A percentile compares a stretch with the other conserved stretches of the same genome.
Conservation (phyloP, 73 alveolate genomes). For the Effrenium voratum region DNA sequence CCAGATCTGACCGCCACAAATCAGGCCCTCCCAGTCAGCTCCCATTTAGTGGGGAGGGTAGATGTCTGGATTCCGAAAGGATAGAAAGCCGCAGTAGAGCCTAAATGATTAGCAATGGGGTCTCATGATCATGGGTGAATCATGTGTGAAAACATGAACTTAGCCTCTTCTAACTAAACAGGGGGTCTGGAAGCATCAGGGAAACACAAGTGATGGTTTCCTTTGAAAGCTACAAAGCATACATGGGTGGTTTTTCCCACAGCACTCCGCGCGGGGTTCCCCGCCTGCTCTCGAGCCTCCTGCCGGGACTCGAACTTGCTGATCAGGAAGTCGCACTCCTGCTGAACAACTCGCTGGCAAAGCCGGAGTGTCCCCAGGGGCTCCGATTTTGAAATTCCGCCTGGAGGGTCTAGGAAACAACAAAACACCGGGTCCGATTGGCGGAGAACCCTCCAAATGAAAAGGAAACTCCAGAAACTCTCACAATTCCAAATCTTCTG, state of each 20-base stretch:
- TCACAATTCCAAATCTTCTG: neutral
- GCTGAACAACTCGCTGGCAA: neutral
- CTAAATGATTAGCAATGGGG: neutral
- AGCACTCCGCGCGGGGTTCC: neutral
- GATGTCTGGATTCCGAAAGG: no score
- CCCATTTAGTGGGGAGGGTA: no score
- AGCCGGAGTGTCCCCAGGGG: neutral
- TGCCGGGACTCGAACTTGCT: conserved; percentile 54
- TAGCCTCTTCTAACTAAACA: neutral
- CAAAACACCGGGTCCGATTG: neutral
- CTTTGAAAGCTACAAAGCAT: neutral
- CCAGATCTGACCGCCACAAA: no score
- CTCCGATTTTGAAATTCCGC: neutral
- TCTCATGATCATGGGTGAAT: neutral
- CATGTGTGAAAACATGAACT: neutral
- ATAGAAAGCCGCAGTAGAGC: neutral
- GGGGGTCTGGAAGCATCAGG: neutral
- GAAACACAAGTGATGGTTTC: neutral
- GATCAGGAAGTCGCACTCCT: conserved; percentile 83
- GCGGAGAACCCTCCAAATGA: neutral
- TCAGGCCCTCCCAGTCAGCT: no score
- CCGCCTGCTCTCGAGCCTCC: conserved; percentile 66
- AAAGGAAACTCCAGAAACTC: neutral
- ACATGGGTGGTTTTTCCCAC: neutral
- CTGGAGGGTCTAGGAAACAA: neutral